Base-by-base conservation (phyloP, 306 rosid species). In the Ormosia emarginata region DNA sequence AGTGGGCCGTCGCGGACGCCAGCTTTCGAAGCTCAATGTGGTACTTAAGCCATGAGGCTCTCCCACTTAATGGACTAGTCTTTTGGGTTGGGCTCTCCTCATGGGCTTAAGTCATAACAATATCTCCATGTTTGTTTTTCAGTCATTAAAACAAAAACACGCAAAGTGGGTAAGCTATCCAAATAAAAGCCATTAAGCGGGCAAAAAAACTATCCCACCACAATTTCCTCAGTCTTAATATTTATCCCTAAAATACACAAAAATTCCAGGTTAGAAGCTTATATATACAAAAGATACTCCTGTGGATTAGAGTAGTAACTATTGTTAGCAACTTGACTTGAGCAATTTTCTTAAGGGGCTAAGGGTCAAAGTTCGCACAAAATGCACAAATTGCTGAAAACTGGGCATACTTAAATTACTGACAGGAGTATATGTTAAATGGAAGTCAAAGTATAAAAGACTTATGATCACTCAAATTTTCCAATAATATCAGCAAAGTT, bases 391-490 rank as follows among this genome's bases (percentile, higher is more conserved):
- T n/a, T 70, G 59, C 67, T 59, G 67, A 76, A 82, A 68, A 44
- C 29, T 57, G 64, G 56, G 29, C 70, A 44, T 58, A 7, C 49
- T 79, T 69, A 14, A 71, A 79, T 58, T 36, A 71, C 78, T 34
- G 59, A 43, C 39, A 24, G 46, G 58, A 49, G 36, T 9, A 59
- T 34, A 37, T 61, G 39, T 70, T 82, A 61, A 77, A 53, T 72
- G 46, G 68, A 83, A 58, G 62, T 63, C n/a, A 62, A 33, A 50
- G 32, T 62, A 53, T 63, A 34, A 82, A 82, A 53, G 58, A 62
- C 66, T 39, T 47, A 41, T 10, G 30, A 44, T 15, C 37, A 30
- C 32, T 29, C 49, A 30, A 71, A 77, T 49, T 50, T 18, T 5
- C 63, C 83, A 64, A 72, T 36, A 52, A 77, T 57, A 59, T 77